Evolutionary conservation across 352 stramenopile species (phyloP).

Genomic region (Pythium plurisporium): DNA sequence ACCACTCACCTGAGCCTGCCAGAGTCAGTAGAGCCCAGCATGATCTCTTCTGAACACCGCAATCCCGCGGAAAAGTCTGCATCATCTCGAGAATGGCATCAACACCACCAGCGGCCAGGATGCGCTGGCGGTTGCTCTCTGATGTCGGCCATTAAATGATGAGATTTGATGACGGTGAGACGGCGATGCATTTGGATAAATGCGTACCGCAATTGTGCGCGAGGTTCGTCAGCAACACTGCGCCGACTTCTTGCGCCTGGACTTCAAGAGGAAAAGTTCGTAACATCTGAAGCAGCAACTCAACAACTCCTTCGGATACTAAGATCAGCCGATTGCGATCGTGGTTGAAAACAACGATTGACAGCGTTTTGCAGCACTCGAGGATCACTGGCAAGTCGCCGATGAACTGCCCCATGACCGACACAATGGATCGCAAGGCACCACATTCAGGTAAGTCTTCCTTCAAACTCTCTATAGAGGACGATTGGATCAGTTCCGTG

Average conservation of each 20-base stretch:
- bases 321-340: conserved; percentile 73
- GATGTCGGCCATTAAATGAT: neutral
- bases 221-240: conserved; percentile 82
- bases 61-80: conserved; percentile 74
- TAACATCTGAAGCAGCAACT: conserved; percentile 56
- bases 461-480: conserved; percentile 43
- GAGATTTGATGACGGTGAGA: too few species aligned
- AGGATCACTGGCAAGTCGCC: conserved; percentile 59
- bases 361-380: conserved; percentile 74
- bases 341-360: conserved; percentile 68
- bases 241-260: conserved; percentile 70
- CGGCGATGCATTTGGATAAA: too few species aligned
- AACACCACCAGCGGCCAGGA: conserved; percentile 64
- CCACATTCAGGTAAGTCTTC: conserved; percentile 71
- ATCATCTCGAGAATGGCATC: conserved; percentile 82
- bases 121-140: conserved; percentile 83
- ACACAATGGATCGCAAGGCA: conserved; percentile 50
- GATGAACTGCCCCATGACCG: conserved; percentile 55
- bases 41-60: conserved; percentile 66
- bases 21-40: conserved; percentile 85
- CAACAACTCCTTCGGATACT: conserved; percentile 58
- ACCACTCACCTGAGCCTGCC: conserved; percentile 59
- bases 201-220: conserved; percentile 74
- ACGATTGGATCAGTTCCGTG: too few species aligned
- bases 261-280: conserved; percentile 46